These are phyloP conservation scores for Sporothrix luriei DNA, from an alignment of 2,329 filamentous ascomycete genomes.

Conservation along the genomic window DNA sequence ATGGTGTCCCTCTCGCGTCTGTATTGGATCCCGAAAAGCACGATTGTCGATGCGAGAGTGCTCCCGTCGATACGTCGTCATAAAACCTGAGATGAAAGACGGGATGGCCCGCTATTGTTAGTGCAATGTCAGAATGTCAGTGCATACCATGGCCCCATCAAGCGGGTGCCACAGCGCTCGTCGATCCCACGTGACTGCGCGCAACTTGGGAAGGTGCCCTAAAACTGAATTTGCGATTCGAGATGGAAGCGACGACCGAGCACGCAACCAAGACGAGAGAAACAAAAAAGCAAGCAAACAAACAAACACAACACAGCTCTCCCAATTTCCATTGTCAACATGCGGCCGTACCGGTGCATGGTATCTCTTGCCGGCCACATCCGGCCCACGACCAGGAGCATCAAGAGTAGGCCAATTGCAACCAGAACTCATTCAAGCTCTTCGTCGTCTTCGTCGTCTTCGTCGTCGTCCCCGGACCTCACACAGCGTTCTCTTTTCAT, in stretches of 20 bases:
- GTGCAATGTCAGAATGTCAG: neutral
- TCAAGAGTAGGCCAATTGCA: too few relatives aligned
- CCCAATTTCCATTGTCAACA: neutral
- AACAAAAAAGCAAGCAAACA: neutral
- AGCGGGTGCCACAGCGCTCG: slow-evolving; percentile 6
- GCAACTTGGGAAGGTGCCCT: neutral
- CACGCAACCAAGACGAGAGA: neutral
- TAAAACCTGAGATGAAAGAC: neutral
- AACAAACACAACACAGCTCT: neutral
- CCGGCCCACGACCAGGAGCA: neutral
- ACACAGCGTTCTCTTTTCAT: slow-evolving; percentile 48
- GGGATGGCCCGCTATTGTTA: slow-evolving; percentile 16
- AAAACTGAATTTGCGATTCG: neutral
- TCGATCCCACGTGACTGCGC: slow-evolving; percentile 17
- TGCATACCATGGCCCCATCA: neutral
- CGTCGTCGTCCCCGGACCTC: slow-evolving; percentile 11
- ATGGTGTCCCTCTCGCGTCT: neutral
- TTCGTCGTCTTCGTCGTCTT: neutral
- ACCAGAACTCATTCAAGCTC: neutral
- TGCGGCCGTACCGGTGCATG: neutral
- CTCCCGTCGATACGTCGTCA: too few relatives aligned
- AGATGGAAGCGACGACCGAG: neutral
- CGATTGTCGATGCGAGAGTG: neutral
- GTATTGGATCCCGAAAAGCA: neutral
- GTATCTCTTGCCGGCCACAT: neutral